phyloP scores from a whole-genome alignment of 495 filamentous ascomycete species.

The Immersiella caudata region DNA sequence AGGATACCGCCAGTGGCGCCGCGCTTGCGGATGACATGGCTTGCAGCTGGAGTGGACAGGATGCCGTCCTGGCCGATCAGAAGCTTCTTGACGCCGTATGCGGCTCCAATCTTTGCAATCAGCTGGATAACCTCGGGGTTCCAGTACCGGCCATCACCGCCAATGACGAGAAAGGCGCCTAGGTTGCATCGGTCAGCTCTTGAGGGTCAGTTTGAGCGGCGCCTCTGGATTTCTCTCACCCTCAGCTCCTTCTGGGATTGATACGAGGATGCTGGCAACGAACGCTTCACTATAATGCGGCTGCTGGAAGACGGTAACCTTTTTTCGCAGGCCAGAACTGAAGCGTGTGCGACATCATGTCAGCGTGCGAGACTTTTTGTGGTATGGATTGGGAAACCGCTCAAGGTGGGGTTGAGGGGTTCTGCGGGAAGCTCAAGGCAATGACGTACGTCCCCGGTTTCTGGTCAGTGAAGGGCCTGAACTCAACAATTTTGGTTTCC shows the following conservation, averaged over 20 bases:
- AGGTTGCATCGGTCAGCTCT: not conserved
- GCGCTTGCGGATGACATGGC: slow-evolving; percentile 89
- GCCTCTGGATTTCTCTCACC: slow-evolving; percentile 33
- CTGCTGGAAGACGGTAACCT: slow-evolving; percentile 96
- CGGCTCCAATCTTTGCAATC: slow-evolving; percentile 95
- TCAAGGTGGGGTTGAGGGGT: slow-evolving; percentile 36
- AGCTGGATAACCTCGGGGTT: slow-evolving; percentile 94
- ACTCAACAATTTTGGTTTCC: slow-evolving; percentile 73
- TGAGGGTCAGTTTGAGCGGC: not conserved
- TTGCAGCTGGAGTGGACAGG: slow-evolving; percentile 92
- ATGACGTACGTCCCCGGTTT: slow-evolving; percentile 96
- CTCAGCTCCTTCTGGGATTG: slow-evolving; percentile 91
- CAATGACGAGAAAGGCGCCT: slow-evolving; percentile 91
- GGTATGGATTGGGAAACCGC: slow-evolving; percentile 27
- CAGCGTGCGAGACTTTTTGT: slow-evolving; percentile 12
- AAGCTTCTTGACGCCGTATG: slow-evolving; percentile 98
- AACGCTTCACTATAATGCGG: slow-evolving; percentile 95
- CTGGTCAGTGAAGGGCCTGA: slow-evolving; percentile 87
- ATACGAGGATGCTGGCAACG: slow-evolving; percentile 86
- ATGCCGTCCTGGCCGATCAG: slow-evolving; percentile 95
- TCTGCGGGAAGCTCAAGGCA: slow-evolving; percentile 26
- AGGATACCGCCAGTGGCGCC: slow-evolving; percentile 96
- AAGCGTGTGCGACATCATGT: slow-evolving; percentile 2
- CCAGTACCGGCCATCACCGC: slow-evolving; percentile 95
- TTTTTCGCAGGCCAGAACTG: slow-evolving; percentile 97